These are phyloP conservation scores for Erigeron philadelphicus DNA, from an alignment of 140 eudicot genomes.

Conservation along the genomic window DNA sequence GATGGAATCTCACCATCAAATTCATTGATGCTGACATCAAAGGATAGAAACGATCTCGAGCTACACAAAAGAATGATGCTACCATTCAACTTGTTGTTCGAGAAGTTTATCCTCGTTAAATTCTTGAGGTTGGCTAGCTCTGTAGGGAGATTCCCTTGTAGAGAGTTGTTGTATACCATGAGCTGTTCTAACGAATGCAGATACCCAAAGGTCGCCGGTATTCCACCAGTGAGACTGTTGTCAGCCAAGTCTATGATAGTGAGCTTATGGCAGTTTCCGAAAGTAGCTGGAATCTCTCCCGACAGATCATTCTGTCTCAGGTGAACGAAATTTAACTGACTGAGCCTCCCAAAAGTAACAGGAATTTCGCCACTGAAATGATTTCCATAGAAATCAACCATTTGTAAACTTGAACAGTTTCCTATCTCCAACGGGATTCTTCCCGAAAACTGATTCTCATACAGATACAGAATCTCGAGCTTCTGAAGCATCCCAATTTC, in stretches of 20 bases:
- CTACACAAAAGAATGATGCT: conserved; percentile 69
- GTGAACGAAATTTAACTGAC: conserved; percentile 67
- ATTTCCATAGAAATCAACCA: conserved; percentile 86
- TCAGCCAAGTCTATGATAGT: conserved; percentile 81
- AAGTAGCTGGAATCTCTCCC: conserved; percentile 67
- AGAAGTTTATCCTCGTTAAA: conserved; percentile 69
- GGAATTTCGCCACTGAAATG: conserved; percentile 71
- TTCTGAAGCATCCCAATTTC: conserved; percentile 75
- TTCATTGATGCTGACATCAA: conserved; percentile 72
- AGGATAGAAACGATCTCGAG: conserved; percentile 63
- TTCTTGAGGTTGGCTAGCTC: conserved; percentile 49
- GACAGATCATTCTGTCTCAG: conserved; percentile 73
- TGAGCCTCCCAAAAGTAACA: conserved; percentile 56
- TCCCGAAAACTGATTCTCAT: conserved; percentile 72
- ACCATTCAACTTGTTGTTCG: conserved; percentile 67
- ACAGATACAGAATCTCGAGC: conserved; percentile 52
- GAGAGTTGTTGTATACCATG: conserved; percentile 89
- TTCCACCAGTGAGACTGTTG: conserved; percentile 68
- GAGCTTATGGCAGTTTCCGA: conserved; percentile 71
- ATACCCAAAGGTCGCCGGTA: conserved; percentile 64
- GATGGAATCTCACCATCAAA: conserved; percentile 68
- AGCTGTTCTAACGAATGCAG: conserved; percentile 59
- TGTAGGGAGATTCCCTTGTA: conserved; percentile 64
- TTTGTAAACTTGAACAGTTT: conserved; percentile 81
- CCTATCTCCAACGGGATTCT: conserved; percentile 85